Base-by-base conservation (phyloP, 2,329 filamentous ascomycete species). In the Cladorrhinum sp. region DNA sequence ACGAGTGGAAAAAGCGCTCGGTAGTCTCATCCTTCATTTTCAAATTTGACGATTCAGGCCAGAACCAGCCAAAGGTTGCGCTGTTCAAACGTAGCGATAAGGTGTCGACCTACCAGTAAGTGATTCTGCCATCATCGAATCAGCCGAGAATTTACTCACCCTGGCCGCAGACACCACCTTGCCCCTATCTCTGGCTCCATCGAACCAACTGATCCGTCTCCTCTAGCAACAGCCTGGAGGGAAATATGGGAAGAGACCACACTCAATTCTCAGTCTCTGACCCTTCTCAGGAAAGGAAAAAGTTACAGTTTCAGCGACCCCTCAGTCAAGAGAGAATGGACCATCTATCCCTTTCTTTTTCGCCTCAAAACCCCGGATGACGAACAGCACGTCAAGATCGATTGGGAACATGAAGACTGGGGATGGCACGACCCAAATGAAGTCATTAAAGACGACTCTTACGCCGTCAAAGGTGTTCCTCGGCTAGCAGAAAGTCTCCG, bases 171-270 rank as follows among this genome's bases (percentile, higher is more conserved):
- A 67, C 79, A 80, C 67, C 85, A 81, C 68, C 79, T 85, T 54
- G 85, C 84, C 0, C 83, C 86, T 1, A 81, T 89, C 18, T 85
- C 85, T 0, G 87, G 87, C 38, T 81, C 78, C 58, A 81, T 90
- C 55, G 82, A 88, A 2, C 56, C 74, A 5, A 69, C 72, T 0
- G 86, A 89, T 65, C 60, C 73, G 2, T 78, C 72, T 22, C 81
- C 86, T 0, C 70, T 85, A 5, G 74, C 77, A 2, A 81, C 86
- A 0, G 86, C 87, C 24, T 82, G 82, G 78, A 79, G 87, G 13
- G 86, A 89, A 71, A 75, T 90, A 22, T 67, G 70, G 4, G 86
- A 89, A 68, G 86, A 89, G 70, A 89, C 86, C 0, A 77, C 75
- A 1, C 76, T 89, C 12, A 80, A 77, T 0, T 64, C 74, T 0